Evolutionary conservation across 2,329 filamentous ascomycete genomes (phyloP).

Genomic region (Clarireedia homoeocarpa): DNA sequence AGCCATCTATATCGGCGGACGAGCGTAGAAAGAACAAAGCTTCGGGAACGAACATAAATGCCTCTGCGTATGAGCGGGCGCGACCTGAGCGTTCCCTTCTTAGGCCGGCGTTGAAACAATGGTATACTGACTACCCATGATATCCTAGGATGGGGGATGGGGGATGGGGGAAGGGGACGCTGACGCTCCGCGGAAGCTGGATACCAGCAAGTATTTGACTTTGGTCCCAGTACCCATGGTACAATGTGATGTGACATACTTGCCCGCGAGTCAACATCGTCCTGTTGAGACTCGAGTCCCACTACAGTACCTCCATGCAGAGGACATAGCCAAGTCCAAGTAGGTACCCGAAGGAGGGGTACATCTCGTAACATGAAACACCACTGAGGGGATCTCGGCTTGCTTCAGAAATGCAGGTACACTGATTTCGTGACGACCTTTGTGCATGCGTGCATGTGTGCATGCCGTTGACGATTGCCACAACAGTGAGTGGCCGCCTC

Average conservation of each 20-base stretch:
- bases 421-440: not conserved
- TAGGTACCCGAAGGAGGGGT: not conserved
- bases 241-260: not conserved
- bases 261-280: constrained; percentile 1
- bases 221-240: not conserved
- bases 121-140: not conserved
- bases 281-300: not conserved
- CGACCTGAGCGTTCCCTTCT: constrained; percentile 3
- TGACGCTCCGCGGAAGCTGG: not conserved
- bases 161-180: not conserved
- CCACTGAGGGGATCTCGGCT: constrained; percentile 21
- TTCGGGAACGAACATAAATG: constrained; percentile 3
- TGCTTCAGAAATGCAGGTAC: constrained; percentile 15
- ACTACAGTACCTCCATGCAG: not conserved
- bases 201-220: not conserved
- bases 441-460: not conserved
- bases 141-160: not conserved
- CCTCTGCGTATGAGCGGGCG: not conserved
- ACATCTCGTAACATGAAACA: constrained; percentile 19
- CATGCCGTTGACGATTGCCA: not conserved
- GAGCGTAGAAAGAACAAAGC: not conserved
- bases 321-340: not conserved
- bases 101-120: not conserved
- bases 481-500: not conserved
- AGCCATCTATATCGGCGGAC: not conserved